Base-by-base conservation (phyloP, 257 asterid genomes). In the Fraxinus pennsylvanica region DNA sequence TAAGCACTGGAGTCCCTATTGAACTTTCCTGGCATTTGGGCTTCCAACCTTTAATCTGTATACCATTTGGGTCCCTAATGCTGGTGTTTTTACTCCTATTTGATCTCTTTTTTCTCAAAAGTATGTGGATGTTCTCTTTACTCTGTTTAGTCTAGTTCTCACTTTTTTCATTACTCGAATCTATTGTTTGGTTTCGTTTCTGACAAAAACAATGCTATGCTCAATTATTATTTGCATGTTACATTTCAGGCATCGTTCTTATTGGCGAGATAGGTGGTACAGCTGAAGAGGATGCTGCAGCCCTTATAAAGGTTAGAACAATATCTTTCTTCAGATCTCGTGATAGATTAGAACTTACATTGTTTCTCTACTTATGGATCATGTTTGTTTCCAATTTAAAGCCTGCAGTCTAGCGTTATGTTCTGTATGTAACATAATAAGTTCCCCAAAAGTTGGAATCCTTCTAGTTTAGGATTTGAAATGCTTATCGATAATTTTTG, bases 181-280 rank as follows among this genome's bases (percentile, higher is more conserved):
- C 19, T 61, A 61, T 61, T 22, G 32, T n/a, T 61, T 9, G 13
- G 68, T 6, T n/a, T 61, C 33, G n/a, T 21, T 19, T 17, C 50
- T 70, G 47, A 19, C 5, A 12, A 50, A 59, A 41, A 68, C 33
- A 25, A 79, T 73, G 47, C 36, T 71, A 50, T 79, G 52, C 68
- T 70, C 69, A 59, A 76, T 72, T 47, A 41, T 59, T 68, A 70
- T 59, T 65, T 82, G 63, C 54, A 36, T 71, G 70, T 74, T 74
- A 52, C 76, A 61, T 82, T 81, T 86, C 82, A 92, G 99, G 99
- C 79, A 91, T 94, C 50, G 75, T 94, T 83, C 96, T 94, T 50
- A 94, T 94, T 72, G 99, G 99, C 74, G 98, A 94, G 91, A 94
- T 94, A 19, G 98, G 99, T 76, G 99, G 98, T 82, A 92, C 98